Conservation (phyloP, 2,329 filamentous ascomycete genomes). For the Dactylonectria macrodidyma region DNA sequence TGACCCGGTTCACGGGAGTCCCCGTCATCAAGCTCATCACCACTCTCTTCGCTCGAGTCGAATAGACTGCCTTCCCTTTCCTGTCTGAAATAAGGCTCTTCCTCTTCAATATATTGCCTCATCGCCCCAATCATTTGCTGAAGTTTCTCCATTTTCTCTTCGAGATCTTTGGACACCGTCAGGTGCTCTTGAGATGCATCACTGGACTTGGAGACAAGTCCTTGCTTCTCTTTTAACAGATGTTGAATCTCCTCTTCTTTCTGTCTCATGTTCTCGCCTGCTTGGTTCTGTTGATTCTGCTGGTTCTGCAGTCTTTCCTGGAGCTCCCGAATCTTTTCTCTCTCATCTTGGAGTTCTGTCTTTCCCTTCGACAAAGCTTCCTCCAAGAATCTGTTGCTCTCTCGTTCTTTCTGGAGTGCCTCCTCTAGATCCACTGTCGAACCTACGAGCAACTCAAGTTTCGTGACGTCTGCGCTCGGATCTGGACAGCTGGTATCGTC, state of each 20-base stretch:
- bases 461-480: background rate
- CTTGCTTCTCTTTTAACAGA: background rate
- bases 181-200: background rate
- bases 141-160: background rate
- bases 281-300: background rate
- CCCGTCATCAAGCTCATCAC: background rate
- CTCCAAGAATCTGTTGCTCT: background rate
- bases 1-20: background rate
- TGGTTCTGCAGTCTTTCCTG: background rate
- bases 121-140: background rate
- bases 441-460: background rate
- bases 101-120: background rate
- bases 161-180: background rate
- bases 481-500: background rate
- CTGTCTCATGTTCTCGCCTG: background rate
- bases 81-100: constrained; percentile 1
- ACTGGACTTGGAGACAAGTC: background rate
- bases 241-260: background rate
- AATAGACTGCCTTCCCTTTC: background rate
- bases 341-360: background rate
- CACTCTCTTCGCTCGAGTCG: background rate
- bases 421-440: background rate
- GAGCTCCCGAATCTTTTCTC: too few species aligned
- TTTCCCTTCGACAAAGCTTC: constrained; percentile 1
- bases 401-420: background rate